Percentiles rank a stretch among this genome's conserved stretches.
These are phyloP conservation scores for Penicillium brasilianum DNA, from an alignment of 2,329 filamentous ascomycete species.

Conservation along the genomic window DNA sequence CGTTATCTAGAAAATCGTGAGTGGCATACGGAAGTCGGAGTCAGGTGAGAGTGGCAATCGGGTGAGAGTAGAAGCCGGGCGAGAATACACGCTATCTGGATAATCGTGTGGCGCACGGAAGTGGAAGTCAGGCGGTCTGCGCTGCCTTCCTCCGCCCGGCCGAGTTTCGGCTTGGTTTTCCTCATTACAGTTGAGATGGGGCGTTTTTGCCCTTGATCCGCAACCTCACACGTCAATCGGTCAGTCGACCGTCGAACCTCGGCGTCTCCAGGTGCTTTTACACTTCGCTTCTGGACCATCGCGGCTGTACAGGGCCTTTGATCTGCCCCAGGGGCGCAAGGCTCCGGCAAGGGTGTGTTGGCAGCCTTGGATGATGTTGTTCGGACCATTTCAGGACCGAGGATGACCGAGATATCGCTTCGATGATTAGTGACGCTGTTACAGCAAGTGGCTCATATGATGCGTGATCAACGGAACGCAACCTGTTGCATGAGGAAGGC, in stretches of 20 bases:
- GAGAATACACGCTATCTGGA: neutral
- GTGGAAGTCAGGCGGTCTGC: too few relatives aligned
- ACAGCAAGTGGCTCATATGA: neutral
- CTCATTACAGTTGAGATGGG: conserved; percentile 3
- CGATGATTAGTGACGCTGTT: neutral
- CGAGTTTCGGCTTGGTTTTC: conserved; percentile 1
- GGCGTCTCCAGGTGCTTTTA: neutral
- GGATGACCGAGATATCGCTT: neutral
- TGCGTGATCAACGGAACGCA: neutral
- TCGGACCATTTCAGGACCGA: conserved; percentile 1
- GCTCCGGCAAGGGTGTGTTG: neutral
- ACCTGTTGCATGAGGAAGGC: neutral
- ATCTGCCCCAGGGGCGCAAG: neutral
- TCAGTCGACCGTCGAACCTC: neutral
- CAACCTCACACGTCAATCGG: neutral
- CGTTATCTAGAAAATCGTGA: too few relatives aligned
- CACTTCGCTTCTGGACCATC: neutral
- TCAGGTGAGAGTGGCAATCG: too few relatives aligned
- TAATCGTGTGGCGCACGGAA: too few relatives aligned
- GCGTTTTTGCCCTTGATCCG: conserved; percentile 2
- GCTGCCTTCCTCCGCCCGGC: neutral
- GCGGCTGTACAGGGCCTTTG: neutral
- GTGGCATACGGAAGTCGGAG: too few relatives aligned
- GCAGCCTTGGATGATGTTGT: conserved; percentile 1
- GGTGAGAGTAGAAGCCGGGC: neutral